Conservation (phyloP, 805 yeast genomes). For the Zygotorulaspora sp. region DNA sequence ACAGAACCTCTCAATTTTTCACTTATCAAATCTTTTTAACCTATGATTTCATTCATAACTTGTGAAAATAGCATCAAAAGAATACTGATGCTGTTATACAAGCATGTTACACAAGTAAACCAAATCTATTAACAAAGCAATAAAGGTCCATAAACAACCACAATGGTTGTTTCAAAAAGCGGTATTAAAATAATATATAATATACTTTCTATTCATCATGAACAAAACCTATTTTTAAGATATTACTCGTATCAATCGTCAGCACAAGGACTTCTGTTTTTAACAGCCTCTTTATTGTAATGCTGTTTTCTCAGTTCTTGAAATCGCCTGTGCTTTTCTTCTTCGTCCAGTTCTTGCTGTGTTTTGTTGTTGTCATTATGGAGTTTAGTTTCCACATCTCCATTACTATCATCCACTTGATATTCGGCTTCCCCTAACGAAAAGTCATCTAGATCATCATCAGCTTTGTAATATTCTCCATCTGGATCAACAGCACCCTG, state of each 20-base stretch:
- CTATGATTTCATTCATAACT: too few species aligned
- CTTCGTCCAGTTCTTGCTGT: slow-evolving; percentile 32
- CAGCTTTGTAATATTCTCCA: slow-evolving; percentile 72
- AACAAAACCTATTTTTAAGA: neutral
- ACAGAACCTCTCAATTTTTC: too few species aligned
- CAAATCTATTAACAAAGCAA: too few species aligned
- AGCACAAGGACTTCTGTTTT: slow-evolving; percentile 19
- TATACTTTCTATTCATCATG: slow-evolving; percentile 1
- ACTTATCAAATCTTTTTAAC: too few species aligned
- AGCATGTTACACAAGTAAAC: too few species aligned
- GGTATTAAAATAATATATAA: too few species aligned
- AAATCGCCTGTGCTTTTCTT: slow-evolving; percentile 60
- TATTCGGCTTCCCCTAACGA: slow-evolving; percentile 55
- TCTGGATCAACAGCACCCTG: slow-evolving; percentile 83
- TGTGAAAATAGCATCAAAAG: too few species aligned
- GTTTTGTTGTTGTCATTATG: slow-evolving; percentile 21
- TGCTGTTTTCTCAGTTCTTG: slow-evolving; percentile 78
- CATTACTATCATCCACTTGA: slow-evolving; percentile 30
- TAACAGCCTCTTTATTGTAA: slow-evolving; percentile 52
- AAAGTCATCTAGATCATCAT: slow-evolving; percentile 53
- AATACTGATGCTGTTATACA: too few species aligned
- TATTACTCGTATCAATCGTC: slow-evolving; percentile 30
- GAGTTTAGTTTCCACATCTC: slow-evolving; percentile 23
- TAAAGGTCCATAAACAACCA: too few species aligned
- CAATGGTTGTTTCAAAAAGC: too few species aligned